Base-by-base conservation (phyloP, 306 rosid genomes). In the Cucurbita maxima region DNA sequence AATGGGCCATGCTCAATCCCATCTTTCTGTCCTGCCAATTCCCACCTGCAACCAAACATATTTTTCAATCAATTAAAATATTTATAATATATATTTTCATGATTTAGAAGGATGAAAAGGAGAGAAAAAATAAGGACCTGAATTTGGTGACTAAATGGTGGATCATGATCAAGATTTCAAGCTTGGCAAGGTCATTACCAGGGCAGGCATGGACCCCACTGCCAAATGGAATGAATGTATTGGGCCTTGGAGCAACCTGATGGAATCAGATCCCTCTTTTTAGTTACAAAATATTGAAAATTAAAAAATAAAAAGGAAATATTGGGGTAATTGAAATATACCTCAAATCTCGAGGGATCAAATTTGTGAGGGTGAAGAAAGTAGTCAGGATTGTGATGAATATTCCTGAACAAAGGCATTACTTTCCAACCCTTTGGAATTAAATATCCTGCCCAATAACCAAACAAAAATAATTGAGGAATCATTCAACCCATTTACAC, bases 371-470 rank as follows among this genome's bases (percentile, higher is more conserved):
- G 97, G 59, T 91, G 87, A 22, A 82, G 34, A 74, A 89, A 94
- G 79, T 64, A 86, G n/a, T 89, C 88, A 30, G 96, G 87, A 81
- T 82, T 91, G 78, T 91, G 96, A 79, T 94, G 99, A 86, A 89
- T 85, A 78, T 87, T 91, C 78, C 97, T 86, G 85, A 94, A 91
- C 60, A 94, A 82, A 22, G 99, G 99, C 96, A 94, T 87, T 76
- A 88, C 98, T 77, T 89, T 94, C 98, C 97, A 94, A 40, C 98
- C 98, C 80, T 90, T 89, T 25, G 98, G 97, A 72, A 94, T 94
- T 52, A 90, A 70, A 82, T 85, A 86, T 16, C 97, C 98, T 94
- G 95, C 19, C 10, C 37, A 40, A 37, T 11, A 68, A 0, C 4
- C 12, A 22, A 58, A 50, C 0, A 15, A n/a, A n/a, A 2, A 41